A percentile compares a stretch with the other conserved stretches of the same genome.
These are phyloP conservation scores for Plasmopara halstedii DNA, from an alignment of 352 stramenopile species.

Conservation along the genomic window DNA sequence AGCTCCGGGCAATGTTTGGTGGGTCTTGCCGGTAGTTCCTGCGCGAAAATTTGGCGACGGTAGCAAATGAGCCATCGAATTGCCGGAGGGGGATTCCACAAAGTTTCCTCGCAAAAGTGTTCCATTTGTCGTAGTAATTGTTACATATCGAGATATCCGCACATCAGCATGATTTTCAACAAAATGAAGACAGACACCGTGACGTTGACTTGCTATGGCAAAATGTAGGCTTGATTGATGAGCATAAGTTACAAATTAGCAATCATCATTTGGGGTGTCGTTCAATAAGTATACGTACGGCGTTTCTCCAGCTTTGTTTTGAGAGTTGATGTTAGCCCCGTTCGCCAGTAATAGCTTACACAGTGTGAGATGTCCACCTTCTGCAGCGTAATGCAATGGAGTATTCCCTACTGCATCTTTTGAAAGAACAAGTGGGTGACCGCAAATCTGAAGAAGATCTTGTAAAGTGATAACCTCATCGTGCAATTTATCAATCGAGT, in stretches of 20 bases:
- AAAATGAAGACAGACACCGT: slow-evolving; percentile 57
- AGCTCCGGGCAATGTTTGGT: slow-evolving; percentile 9
- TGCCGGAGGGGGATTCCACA: slow-evolving; percentile 42
- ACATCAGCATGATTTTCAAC: slow-evolving; percentile 59
- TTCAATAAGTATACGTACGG: slow-evolving; percentile 51
- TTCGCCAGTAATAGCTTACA: slow-evolving; percentile 54
- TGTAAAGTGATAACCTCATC: slow-evolving; percentile 43
- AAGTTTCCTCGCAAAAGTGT: slow-evolving; percentile 52
- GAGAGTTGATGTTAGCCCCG: slow-evolving; percentile 66
- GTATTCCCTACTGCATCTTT: slow-evolving; percentile 64
- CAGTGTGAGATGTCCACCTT: slow-evolving; percentile 61
- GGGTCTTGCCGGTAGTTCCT: slow-evolving; percentile 4
- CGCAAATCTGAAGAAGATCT: slow-evolving; percentile 62
- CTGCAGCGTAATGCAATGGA: slow-evolving; percentile 66
- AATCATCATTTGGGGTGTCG: too few species aligned
- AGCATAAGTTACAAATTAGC: neutral
- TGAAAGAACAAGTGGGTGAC: slow-evolving; percentile 55
- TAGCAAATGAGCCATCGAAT: slow-evolving; percentile 47
- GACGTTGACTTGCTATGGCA: slow-evolving; percentile 67
- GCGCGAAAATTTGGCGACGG: slow-evolving; percentile 46
- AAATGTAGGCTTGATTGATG: slow-evolving; percentile 51
- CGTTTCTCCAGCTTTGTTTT: slow-evolving; percentile 73
- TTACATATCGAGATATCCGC: slow-evolving; percentile 50
- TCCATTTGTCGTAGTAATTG: slow-evolving; percentile 40
- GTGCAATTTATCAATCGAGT: slow-evolving; percentile 57